A percentile compares a stretch with the other conserved stretches of the same genome.
Conservation (phyloP, 192 early-diverging fungal species). For the Spinellus fusiger region DNA sequence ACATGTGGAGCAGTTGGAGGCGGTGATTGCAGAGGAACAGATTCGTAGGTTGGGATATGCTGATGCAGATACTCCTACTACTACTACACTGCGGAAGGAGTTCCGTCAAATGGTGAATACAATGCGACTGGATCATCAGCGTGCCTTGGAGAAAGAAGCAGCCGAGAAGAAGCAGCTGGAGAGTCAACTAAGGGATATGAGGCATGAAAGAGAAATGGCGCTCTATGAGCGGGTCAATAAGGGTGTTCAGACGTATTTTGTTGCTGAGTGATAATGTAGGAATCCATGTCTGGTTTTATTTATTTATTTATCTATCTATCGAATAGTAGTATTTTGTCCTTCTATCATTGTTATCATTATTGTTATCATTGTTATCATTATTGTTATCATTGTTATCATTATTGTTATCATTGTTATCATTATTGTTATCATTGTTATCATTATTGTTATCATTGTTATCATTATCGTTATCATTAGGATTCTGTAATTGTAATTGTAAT, state of each 20-base stretch:
- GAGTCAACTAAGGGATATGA: slow-evolving; percentile 33
- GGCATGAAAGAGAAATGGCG: slow-evolving; percentile 36
- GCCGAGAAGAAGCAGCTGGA: slow-evolving; percentile 45
- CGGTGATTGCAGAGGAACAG: slow-evolving; percentile 29
- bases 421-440: no score
- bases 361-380: no score
- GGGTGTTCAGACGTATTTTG: slow-evolving; percentile 29
- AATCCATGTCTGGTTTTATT: not conserved
- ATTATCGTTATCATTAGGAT: no score
- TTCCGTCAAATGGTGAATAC: slow-evolving; percentile 48
- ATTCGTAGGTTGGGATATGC: slow-evolving; percentile 29
- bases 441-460: no score
- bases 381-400: no score
- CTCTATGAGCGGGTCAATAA: slow-evolving; percentile 32
- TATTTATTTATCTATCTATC: not conserved
- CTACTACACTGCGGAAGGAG: slow-evolving; percentile 45
- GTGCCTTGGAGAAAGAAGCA: slow-evolving; percentile 36
- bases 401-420: no score
- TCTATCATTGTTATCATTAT: no score
- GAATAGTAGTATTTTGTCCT: no score
- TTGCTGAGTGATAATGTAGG: not conserved
- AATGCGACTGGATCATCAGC: slow-evolving; percentile 44
- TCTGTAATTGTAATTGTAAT: no score
- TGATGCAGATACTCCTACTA: slow-evolving; percentile 28
- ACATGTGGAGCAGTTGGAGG: slow-evolving; percentile 23